Percentiles rank a stretch among this genome's conserved stretches.
Conservation (phyloP, 345 rosid species). For the Nasturtium officinale region DNA sequence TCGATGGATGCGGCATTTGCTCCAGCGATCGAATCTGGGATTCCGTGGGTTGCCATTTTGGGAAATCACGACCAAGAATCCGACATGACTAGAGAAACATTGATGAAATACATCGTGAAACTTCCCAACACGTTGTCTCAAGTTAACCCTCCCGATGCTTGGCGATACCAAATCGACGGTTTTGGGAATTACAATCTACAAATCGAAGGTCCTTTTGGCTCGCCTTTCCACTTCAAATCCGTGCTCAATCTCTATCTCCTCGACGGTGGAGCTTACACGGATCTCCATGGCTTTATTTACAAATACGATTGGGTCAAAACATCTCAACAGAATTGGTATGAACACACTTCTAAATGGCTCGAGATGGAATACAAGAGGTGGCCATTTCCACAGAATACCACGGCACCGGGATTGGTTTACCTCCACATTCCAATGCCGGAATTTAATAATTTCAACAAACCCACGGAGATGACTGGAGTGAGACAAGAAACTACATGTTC, state of each 20-base stretch:
- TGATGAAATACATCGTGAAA: conserved; percentile 76
- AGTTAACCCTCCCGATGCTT: conserved; percentile 60
- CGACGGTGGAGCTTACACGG: conserved; percentile 82
- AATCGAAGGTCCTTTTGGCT: conserved; percentile 68
- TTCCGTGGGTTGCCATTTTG: conserved; percentile 88
- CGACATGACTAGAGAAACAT: conserved; percentile 69
- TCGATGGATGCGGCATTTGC: conserved; percentile 71
- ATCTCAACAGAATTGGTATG: conserved; percentile 87
- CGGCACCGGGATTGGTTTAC: conserved; percentile 88
- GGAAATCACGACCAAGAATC: conserved; percentile 96
- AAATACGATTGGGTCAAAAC: conserved; percentile 81
- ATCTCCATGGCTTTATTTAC: conserved; percentile 50
- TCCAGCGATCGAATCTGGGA: conserved; percentile 69
- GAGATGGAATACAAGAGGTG: conserved; percentile 60
- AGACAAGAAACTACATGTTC: conserved; percentile 73
- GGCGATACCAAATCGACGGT: conserved; percentile 63
- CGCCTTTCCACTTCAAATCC: conserved; percentile 72
- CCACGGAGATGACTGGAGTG: conserved; percentile 64
- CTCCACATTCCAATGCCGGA: conserved; percentile 95
- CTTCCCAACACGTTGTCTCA: conserved; percentile 67
- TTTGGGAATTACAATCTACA: conserved; percentile 92
- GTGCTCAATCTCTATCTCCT: conserved; percentile 81
- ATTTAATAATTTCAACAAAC: conserved; percentile 55
- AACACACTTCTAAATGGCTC: conserved; percentile 69
- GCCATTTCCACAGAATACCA: conserved; percentile 58